Percentiles rank a stretch among this genome's conserved stretches.
Conservation (phyloP, 371 early-diverging fungal species). For the Paramicrosporidium saccamoebae region DNA sequence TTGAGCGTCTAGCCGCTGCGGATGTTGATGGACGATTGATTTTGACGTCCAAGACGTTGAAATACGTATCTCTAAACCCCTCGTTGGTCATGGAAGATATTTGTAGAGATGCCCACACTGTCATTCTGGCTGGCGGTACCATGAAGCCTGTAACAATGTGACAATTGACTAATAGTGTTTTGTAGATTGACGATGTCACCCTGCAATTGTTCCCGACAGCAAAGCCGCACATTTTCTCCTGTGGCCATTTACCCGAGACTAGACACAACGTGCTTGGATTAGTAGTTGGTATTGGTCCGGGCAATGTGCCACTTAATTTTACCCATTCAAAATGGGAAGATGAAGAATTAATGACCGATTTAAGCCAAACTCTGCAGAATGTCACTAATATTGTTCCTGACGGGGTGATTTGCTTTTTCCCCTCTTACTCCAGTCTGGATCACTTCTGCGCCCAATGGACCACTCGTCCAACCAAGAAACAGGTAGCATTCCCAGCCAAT, state of each 20-base stretch:
- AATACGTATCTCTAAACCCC: conserved; percentile 51
- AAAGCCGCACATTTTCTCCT: conserved; percentile 21
- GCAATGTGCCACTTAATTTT: conserved; percentile 20
- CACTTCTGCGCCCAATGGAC: conserved; percentile 19
- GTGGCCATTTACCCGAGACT: conserved; percentile 41
- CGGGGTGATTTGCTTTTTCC: conserved; percentile 77
- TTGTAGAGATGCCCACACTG: conserved; percentile 34
- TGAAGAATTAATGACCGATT: conserved; percentile 17
- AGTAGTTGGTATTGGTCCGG: conserved; percentile 21
- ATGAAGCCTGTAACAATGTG: conserved; percentile 43
- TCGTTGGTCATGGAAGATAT: conserved; percentile 40
- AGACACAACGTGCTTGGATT: conserved; percentile 19
- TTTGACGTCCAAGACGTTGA: conserved; percentile 7
- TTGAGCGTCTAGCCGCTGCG: conserved; percentile 17
- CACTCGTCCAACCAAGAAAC: too few relatives aligned
- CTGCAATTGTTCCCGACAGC: conserved; percentile 11
- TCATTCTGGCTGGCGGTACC: conserved; percentile 82
- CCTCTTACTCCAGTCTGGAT: conserved; percentile 57
- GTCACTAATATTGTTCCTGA: conserved; percentile 48
- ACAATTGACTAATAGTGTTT: conserved; percentile 1
- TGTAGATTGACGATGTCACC: conserved; percentile 11
- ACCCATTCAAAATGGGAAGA: conserved; percentile 23
- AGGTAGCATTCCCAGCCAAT: too few relatives aligned
- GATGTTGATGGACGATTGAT: conserved; percentile 32
- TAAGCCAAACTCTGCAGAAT: conserved; percentile 28